Percentiles rank a stretch among this genome's conserved stretches.
Evolutionary conservation across 768 basidiomycete species (phyloP).

Genomic region (Nevesoporus exiguus): DNA sequence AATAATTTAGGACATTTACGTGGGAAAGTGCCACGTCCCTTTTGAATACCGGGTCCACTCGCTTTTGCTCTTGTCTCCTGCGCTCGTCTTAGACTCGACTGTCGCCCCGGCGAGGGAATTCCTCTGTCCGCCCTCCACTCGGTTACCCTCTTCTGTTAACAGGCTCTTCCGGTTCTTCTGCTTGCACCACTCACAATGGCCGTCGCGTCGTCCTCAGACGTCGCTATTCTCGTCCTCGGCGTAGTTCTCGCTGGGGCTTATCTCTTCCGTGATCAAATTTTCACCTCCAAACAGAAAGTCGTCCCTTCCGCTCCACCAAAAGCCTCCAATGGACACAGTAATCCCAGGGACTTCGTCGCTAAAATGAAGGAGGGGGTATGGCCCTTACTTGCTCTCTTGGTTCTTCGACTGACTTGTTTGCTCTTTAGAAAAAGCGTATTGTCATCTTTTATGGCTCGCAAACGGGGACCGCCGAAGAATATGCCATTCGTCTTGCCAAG

Average conservation of each 20-base stretch:
- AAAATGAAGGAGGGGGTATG: constrained; percentile 94
- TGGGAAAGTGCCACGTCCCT: constrained; percentile 42
- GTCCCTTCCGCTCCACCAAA: constrained; percentile 45
- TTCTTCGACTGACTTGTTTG: constrained; percentile 1
- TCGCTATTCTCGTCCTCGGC: constrained; percentile 68
- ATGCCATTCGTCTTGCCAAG: constrained; percentile 95
- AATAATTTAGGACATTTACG: constrained; percentile 29
- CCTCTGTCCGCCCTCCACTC: neutral
- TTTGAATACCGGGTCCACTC: constrained; percentile 13
- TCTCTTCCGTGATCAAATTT: constrained; percentile 81
- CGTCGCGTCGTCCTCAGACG: constrained; percentile 64
- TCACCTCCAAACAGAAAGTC: constrained; percentile 61
- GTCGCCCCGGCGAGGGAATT: neutral
- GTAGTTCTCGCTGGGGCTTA: constrained; percentile 74
- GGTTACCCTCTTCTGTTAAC: neutral
- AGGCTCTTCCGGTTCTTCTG: constrained; percentile 2
- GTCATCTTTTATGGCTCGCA: constrained; percentile 99
- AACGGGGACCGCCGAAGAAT: constrained; percentile 98
- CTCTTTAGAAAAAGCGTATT: constrained; percentile 84
- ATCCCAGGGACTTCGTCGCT: constrained; percentile 90
- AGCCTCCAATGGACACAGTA: constrained; percentile 61
- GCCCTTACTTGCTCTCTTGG: neutral
- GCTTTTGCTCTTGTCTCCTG: constrained; percentile 12
- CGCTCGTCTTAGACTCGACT: constrained; percentile 1
- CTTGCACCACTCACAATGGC: constrained; percentile 43